Base-by-base conservation (phyloP, 2,329 filamentous ascomycete species). In the Venturia effusa region DNA sequence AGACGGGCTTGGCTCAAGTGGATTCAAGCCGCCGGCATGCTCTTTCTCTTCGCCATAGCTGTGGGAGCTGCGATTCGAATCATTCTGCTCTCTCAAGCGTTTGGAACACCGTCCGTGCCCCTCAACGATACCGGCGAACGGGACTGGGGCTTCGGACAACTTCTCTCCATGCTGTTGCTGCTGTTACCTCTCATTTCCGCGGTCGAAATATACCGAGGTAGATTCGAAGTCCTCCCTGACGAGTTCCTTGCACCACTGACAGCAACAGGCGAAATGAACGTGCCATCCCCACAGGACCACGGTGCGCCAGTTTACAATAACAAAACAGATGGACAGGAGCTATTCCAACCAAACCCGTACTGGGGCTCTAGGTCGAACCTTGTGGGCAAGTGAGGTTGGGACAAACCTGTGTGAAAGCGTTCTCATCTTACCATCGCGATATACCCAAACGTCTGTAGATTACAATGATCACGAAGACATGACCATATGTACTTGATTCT, bases 91-190 rank as follows among this genome's bases (percentile, higher is more conserved):
- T 83, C 82, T 0, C 83, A 87, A 69, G 86, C 85, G 1, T 87
- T 88, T 70, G 82, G 83, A 1, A 71, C 41, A 1, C 81, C 83
- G 0, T 77, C 79, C 0, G 76, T 86, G 2, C 67, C 71, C 27
- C 75, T 88, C 1, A 70, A 71, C 6, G 84, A 85, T 64, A 64
- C 73, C 0, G 80, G 78, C 27, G 85, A 88, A 74, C 81, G 76
- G 65, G 74, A 76, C 13, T 88, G 84, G 84, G 83, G 80, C 67
- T 88, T 87, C 68, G 85, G 85, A 0, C 84, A 86, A 72, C 72
- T 87, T 64, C 74, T 88, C 34, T 82, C 83, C 1, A 73, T 87
- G 67, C 73, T 87, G 67, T 75, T 88, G 69, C 74, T 87, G 32
- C 71, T 83, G n/a, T 73, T 88, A 68, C 84, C 85, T 0, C 68